Evolutionary conservation across 352 stramenopile genomes (phyloP).

Genomic region (Elongisporangium undulatum): DNA sequence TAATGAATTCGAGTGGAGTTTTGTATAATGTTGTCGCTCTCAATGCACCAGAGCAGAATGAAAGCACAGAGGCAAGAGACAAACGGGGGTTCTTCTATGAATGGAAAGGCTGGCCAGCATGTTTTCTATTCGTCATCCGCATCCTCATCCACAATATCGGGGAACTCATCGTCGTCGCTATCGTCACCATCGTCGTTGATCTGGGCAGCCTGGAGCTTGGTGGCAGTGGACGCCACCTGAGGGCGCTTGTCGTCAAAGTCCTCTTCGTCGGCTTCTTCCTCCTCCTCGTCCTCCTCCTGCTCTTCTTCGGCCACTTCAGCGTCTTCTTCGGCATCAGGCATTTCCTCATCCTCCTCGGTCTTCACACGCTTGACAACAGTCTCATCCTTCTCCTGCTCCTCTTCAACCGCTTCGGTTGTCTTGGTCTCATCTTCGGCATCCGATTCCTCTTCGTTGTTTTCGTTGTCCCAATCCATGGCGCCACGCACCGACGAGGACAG

Average conservation of each 20-base stretch:
- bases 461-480: constrained; percentile 34
- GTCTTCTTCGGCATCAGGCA: neutral
- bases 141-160: constrained; percentile 78
- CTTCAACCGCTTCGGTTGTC: neutral
- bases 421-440: constrained; percentile 8
- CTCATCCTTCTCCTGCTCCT: neutral
- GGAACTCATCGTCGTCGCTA: constrained; percentile 74
- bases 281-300: constrained; percentile 20
- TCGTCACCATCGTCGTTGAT: constrained; percentile 13
- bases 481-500: constrained; percentile 19
- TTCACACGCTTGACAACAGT: neutral
- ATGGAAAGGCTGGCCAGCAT: neutral
- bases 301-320: constrained; percentile 23
- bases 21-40: neutral
- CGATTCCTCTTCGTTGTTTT: constrained; percentile 1
- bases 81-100: neutral
- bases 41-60: neutral
- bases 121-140: constrained; percentile 37
- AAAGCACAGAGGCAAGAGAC: neutral
- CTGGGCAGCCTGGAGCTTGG: neutral
- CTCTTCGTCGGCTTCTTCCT: constrained; percentile 23
- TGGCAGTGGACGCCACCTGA: constrained; percentile 4
- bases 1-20: neutral
- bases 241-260: constrained; percentile 38
- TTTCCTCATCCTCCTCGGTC: constrained; percentile 15